phyloP scores from a whole-genome alignment of 2,329 filamentous ascomycete species.

The Exophiala oligosperma region DNA sequence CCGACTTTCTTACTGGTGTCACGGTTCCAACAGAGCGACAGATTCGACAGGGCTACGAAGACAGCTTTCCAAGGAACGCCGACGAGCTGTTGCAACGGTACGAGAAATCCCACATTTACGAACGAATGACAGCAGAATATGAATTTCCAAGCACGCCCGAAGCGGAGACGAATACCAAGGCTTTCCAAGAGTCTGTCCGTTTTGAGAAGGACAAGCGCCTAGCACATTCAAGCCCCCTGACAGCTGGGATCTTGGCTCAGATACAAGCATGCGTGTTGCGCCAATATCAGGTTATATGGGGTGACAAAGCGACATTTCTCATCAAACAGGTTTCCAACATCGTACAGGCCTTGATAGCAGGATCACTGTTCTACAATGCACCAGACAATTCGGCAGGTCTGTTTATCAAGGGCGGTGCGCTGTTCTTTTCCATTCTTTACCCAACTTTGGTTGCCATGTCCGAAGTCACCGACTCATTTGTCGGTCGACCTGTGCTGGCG shows the following conservation, averaged over 20 bases:
- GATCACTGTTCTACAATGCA: slow-evolving; percentile 67
- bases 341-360: slow-evolving; percentile 61
- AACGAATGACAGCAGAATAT: slow-evolving; percentile 57
- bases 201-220: slow-evolving; percentile 59
- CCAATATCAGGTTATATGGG: slow-evolving; percentile 66
- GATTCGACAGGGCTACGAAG: slow-evolving; percentile 45
- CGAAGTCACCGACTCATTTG: slow-evolving; percentile 65
- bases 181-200: slow-evolving; percentile 55
- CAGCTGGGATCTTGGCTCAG: slow-evolving; percentile 55
- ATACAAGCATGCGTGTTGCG: slow-evolving; percentile 57
- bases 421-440: slow-evolving; percentile 65
- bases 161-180: slow-evolving; percentile 51
- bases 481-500: slow-evolving; percentile 58
- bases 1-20: slow-evolving; percentile 66
- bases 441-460: slow-evolving; percentile 63
- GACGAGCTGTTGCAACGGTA: slow-evolving; percentile 52
- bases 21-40: slow-evolving; percentile 56
- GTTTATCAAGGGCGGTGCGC: slow-evolving; percentile 63
- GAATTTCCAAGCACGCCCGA: slow-evolving; percentile 54
- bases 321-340: slow-evolving; percentile 63
- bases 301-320: slow-evolving; percentile 63
- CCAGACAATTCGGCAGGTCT: slow-evolving; percentile 58
- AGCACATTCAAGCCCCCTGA: slow-evolving; percentile 55
- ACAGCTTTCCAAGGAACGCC: slow-evolving; percentile 46
- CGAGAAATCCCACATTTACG: slow-evolving; percentile 52